Evolutionary conservation across 1,284 basidiomycete genomes (phyloP).

Genomic region (Entoloma clypeatum): DNA sequence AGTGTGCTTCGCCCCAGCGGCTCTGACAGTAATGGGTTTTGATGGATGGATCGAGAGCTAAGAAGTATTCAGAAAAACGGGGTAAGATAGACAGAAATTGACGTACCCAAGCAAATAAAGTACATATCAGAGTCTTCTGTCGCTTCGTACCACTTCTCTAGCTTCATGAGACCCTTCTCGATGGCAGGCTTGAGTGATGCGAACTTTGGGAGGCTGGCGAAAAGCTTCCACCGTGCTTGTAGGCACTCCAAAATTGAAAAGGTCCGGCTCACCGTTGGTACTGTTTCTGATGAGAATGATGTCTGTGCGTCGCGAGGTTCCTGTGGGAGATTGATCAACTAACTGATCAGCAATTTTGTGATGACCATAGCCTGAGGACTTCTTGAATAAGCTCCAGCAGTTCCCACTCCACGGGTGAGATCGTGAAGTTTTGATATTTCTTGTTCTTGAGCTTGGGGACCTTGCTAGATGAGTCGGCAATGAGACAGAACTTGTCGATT

Average conservation of each 20-base stretch:
- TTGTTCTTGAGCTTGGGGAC: slow-evolving; percentile 26
- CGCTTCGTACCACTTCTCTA: slow-evolving; percentile 25
- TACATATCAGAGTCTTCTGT: slow-evolving; percentile 19
- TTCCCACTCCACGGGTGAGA: slow-evolving; percentile 19
- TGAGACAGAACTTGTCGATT: slow-evolving; percentile 21
- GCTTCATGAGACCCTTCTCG: slow-evolving; percentile 22
- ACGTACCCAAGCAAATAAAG: slow-evolving; percentile 20
- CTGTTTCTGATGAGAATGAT: slow-evolving; percentile 23
- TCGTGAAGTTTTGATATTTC: slow-evolving; percentile 19
- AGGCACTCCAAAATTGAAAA: slow-evolving; percentile 28
- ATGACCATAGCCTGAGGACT: slow-evolving; percentile 19
- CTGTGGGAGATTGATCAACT: slow-evolving; percentile 6
- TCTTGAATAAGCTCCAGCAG: slow-evolving; percentile 20
- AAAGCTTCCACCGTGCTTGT: slow-evolving; percentile 19
- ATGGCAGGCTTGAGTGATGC: slow-evolving; percentile 4
- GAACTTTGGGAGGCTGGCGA: slow-evolving; percentile 12
- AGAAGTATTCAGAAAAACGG: slow-evolving; percentile 5
- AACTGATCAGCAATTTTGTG: neutral
- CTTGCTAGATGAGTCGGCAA: slow-evolving; percentile 20
- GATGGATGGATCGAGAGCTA: slow-evolving; percentile 22
- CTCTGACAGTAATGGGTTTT: slow-evolving; percentile 19
- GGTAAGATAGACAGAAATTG: too few species aligned
- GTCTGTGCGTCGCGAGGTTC: slow-evolving; percentile 21
- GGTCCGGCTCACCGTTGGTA: slow-evolving; percentile 24
- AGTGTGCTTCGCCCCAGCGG: too few species aligned